These are phyloP conservation scores for Pinus taeda DNA, from an alignment of 75 land plant species.

Conservation along the genomic window DNA sequence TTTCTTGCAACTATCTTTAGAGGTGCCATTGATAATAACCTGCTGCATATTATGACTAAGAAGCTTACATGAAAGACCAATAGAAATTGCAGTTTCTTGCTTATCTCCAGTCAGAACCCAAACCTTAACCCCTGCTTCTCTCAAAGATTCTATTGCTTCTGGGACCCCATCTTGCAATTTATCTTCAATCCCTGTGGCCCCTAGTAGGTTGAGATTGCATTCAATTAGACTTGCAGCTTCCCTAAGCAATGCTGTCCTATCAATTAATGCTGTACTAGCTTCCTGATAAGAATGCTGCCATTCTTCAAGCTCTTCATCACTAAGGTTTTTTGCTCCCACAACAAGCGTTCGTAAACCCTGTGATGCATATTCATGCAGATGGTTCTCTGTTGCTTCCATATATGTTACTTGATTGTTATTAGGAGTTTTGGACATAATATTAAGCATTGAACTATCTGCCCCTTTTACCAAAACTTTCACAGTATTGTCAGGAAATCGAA, in stretches of 20 bases:
- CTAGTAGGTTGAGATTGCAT: conserved; percentile 50
- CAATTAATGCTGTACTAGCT: conserved; percentile 73
- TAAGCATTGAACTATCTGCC: conserved; percentile 77
- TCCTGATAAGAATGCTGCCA: conserved; percentile 67
- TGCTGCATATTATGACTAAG: conserved; percentile 67
- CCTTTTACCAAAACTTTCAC: conserved; percentile 84
- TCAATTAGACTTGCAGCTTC: conserved; percentile 66
- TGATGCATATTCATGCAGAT: conserved; percentile 60
- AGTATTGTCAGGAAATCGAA: conserved; percentile 55
- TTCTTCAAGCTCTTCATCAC: conserved; percentile 40
- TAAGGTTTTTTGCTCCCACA: conserved; percentile 62
- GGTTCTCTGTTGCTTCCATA: conserved; percentile 38
- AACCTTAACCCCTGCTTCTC: conserved; percentile 84
- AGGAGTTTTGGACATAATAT: conserved; percentile 20
- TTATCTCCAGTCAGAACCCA: conserved; percentile 95
- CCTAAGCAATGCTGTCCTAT: conserved; percentile 54
- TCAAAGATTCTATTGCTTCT: conserved; percentile 80
- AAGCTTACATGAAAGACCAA: conserved; percentile 79
- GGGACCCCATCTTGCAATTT: conserved; percentile 90
- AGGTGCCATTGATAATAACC: conserved; percentile 70
- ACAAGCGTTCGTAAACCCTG: conserved; percentile 85
- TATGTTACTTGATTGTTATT: neutral
- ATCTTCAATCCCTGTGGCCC: conserved; percentile 89
- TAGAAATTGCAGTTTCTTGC: conserved; percentile 90
- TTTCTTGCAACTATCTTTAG: conserved; percentile 54